Conservation (phyloP, 805 yeast genomes). For the Candida namnaoensis region DNA sequence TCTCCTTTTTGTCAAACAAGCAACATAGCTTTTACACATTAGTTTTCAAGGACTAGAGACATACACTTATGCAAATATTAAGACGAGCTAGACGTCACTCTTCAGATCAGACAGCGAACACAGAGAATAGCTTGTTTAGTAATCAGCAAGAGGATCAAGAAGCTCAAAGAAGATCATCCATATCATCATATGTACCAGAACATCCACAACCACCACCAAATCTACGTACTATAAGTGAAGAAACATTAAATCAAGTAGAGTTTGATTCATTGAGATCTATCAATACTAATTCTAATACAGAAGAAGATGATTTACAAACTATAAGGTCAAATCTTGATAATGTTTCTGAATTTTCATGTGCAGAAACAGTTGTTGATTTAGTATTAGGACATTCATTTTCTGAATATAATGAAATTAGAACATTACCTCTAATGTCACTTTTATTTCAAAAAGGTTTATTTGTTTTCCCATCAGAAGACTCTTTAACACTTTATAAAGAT, state of each 20-base stretch:
- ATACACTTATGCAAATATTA: too few species aligned
- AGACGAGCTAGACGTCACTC: too few species aligned
- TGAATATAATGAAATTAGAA: constrained; percentile 18
- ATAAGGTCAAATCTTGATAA: too few species aligned
- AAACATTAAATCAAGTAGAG: background rate
- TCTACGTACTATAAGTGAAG: background rate
- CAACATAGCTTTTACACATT: too few species aligned
- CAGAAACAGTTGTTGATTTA: constrained; percentile 14
- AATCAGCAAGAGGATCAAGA: too few species aligned
- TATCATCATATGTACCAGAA: background rate
- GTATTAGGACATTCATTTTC: constrained; percentile 12
- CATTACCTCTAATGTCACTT: constrained; percentile 23
- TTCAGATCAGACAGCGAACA: too few species aligned
- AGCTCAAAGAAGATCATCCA: background rate
- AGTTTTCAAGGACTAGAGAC: too few species aligned
- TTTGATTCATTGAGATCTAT: too few species aligned
- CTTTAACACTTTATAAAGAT: constrained; percentile 17
- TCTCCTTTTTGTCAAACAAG: too few species aligned
- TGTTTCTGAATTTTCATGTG: constrained; percentile 1
- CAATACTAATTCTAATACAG: too few species aligned
- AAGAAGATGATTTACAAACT: too few species aligned
- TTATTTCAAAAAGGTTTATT: constrained; percentile 26
- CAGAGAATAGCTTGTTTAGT: too few species aligned
- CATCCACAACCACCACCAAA: background rate
- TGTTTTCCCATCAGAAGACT: constrained; percentile 26